These are phyloP conservation scores for Fusarium annulatum DNA, from an alignment of 2,329 filamentous ascomycete genomes.

Conservation along the genomic window DNA sequence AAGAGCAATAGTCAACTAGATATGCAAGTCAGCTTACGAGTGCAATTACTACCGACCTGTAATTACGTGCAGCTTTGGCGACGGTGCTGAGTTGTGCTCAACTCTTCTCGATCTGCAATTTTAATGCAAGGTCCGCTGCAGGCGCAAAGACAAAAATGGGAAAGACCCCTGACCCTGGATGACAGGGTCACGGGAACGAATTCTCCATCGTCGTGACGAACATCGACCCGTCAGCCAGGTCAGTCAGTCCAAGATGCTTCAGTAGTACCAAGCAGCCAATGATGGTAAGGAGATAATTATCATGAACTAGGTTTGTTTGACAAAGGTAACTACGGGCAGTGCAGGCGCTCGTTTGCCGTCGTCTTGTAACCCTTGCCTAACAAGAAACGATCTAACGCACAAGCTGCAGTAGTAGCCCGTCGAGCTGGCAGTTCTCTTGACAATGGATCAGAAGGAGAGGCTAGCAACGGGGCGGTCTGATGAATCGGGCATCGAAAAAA, in stretches of 20 bases:
- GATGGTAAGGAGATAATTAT: neutral
- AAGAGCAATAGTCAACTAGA: neutral
- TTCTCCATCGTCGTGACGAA: slow-evolving; percentile 14
- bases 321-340: slow-evolving; percentile 6
- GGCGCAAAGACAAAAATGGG: slow-evolving; percentile 13
- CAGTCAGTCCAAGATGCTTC: slow-evolving; percentile 18
- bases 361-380: slow-evolving; percentile 16
- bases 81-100: slow-evolving; percentile 13
- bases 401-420: slow-evolving; percentile 18
- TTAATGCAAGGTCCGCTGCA: slow-evolving; percentile 31
- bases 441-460: slow-evolving; percentile 18
- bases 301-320: slow-evolving; percentile 14
- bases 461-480: slow-evolving; percentile 10
- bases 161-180: slow-evolving; percentile 21
- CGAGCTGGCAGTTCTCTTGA: slow-evolving; percentile 6
- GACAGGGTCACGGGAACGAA: slow-evolving; percentile 18
- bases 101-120: slow-evolving; percentile 30
- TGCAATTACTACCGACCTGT: neutral
- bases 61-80: slow-evolving; percentile 1
- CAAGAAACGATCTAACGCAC: slow-evolving; percentile 20
- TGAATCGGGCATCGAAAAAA: slow-evolving; percentile 8
- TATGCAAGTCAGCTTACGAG: slow-evolving; percentile 12
- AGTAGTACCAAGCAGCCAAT: slow-evolving; percentile 20
- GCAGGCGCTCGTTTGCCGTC: slow-evolving; percentile 3
- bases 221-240: slow-evolving; percentile 5